Percentiles rank a stretch among this genome's conserved stretches.
phyloP scores from a whole-genome alignment of 2,329 filamentous ascomycete genomes.

The Phoma sp. region DNA sequence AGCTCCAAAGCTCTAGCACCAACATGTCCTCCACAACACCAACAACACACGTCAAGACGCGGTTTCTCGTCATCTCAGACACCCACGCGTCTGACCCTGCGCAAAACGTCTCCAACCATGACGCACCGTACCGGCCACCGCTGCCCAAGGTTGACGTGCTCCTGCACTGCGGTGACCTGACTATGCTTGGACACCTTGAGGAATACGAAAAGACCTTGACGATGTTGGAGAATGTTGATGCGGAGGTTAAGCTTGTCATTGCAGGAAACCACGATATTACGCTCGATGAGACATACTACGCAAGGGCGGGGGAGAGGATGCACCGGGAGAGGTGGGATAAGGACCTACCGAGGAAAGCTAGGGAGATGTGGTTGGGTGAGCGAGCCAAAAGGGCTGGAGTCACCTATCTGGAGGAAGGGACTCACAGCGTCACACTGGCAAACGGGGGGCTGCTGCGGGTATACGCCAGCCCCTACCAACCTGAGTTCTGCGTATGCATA shows the following conservation, averaged over 20 bases:
- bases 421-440: slow-evolving; percentile 53
- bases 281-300: slow-evolving; percentile 60
- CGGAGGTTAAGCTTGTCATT: slow-evolving; percentile 66
- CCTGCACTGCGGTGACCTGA: slow-evolving; percentile 66
- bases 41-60: slow-evolving; percentile 40
- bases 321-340: slow-evolving; percentile 29
- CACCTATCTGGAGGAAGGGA: slow-evolving; percentile 63
- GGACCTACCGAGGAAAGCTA: slow-evolving; percentile 38
- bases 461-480: slow-evolving; percentile 62
- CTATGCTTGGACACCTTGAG: slow-evolving; percentile 54
- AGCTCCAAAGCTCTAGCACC: slow-evolving; percentile 4
- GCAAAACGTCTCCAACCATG: slow-evolving; percentile 14
- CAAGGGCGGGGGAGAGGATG: slow-evolving; percentile 35
- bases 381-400: slow-evolving; percentile 56
- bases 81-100: slow-evolving; percentile 43
- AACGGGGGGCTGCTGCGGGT: slow-evolving; percentile 58
- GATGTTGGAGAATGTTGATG: slow-evolving; percentile 57
- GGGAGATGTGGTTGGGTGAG: slow-evolving; percentile 56
- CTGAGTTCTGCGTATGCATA: slow-evolving; percentile 56
- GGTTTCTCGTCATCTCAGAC: slow-evolving; percentile 55
- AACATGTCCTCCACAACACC: slow-evolving; percentile 20
- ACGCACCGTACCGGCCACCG: slow-evolving; percentile 43
- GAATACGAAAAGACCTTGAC: slow-evolving; percentile 58
- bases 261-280: slow-evolving; percentile 68
- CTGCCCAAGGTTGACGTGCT: slow-evolving; percentile 61